phyloP scores from a whole-genome alignment of 306 rosid genomes.

The Quercus gilva region DNA sequence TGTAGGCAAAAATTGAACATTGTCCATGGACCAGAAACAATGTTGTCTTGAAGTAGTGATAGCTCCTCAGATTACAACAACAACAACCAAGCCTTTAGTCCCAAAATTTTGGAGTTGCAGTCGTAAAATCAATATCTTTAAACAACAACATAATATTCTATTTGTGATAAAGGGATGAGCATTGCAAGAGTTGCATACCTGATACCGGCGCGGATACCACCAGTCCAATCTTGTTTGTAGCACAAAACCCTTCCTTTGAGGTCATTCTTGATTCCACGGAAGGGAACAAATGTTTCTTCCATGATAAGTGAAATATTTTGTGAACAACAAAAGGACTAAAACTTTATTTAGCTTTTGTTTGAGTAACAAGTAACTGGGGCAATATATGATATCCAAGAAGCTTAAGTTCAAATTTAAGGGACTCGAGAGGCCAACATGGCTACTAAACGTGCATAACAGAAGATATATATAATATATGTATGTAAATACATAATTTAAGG shows the following conservation, averaged over 20 bases:
- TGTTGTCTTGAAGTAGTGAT: background rate
- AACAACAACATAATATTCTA: background rate
- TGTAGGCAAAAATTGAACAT: background rate
- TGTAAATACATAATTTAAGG: slow-evolving; percentile 25
- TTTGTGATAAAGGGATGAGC: background rate
- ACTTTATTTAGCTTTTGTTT: slow-evolving; percentile 28
- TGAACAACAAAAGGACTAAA: slow-evolving; percentile 27
- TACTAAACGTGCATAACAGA: slow-evolving; percentile 34
- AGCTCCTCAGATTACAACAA: background rate
- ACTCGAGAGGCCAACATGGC: slow-evolving; percentile 55
- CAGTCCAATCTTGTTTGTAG: slow-evolving; percentile 92
- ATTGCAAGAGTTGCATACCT: slow-evolving; percentile 51
- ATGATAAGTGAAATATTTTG: slow-evolving; percentile 34
- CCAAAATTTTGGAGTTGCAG: background rate
- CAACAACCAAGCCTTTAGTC: too few species aligned
- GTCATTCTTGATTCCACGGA: slow-evolving; percentile 91
- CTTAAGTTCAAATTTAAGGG: slow-evolving; percentile 23
- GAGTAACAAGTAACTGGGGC: slow-evolving; percentile 8
- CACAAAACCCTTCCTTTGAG: slow-evolving; percentile 76
- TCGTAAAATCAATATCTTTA: slow-evolving; percentile 16
- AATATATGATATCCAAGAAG: slow-evolving; percentile 28
- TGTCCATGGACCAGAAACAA: background rate
- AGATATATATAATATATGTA: background rate
- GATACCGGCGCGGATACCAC: slow-evolving; percentile 71
- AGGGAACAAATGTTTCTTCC: slow-evolving; percentile 98